Conservation (phyloP, 2,329 filamentous ascomycete species). For the Coniochaeta ligniaria region DNA sequence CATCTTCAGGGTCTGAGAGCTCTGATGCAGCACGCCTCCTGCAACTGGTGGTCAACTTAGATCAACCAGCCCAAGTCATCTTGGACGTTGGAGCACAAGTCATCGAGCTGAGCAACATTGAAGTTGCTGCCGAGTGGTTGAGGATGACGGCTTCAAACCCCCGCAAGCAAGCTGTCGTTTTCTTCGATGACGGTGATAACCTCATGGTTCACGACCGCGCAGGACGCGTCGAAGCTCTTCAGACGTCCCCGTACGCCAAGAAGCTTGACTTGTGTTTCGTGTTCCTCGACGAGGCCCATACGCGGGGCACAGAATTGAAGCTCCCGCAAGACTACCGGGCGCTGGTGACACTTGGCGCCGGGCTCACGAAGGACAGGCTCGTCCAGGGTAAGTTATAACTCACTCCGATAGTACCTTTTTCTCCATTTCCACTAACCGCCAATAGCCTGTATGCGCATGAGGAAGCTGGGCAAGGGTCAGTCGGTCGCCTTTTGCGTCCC, state of each 20-base stretch:
- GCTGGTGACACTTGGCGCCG: constrained; percentile 58
- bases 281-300: constrained; percentile 65
- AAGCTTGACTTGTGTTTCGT: constrained; percentile 54
- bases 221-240: constrained; percentile 39
- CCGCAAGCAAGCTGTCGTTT: constrained; percentile 41
- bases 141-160: constrained; percentile 7
- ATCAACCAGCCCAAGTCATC: constrained; percentile 45
- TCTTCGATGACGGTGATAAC: constrained; percentile 49
- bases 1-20: constrained; percentile 16
- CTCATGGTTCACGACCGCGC: constrained; percentile 43
- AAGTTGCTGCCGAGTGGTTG: constrained; percentile 50
- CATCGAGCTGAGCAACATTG: constrained; percentile 51
- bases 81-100: constrained; percentile 67
- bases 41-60: constrained; percentile 27
- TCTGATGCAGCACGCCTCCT: constrained; percentile 34
- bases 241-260: constrained; percentile 49
- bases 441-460: constrained; percentile 63
- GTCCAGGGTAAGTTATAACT: constrained; percentile 49
- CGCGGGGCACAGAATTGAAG: constrained; percentile 60
- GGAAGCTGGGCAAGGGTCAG: constrained; percentile 60
- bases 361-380: constrained; percentile 60
- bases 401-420: not conserved
- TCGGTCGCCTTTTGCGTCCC: constrained; percentile 55
- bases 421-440: not conserved
- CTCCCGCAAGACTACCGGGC: constrained; percentile 53